Evolutionary conservation across 345 rosid species (phyloP).

Genomic region (Syzygium aromaticum): DNA sequence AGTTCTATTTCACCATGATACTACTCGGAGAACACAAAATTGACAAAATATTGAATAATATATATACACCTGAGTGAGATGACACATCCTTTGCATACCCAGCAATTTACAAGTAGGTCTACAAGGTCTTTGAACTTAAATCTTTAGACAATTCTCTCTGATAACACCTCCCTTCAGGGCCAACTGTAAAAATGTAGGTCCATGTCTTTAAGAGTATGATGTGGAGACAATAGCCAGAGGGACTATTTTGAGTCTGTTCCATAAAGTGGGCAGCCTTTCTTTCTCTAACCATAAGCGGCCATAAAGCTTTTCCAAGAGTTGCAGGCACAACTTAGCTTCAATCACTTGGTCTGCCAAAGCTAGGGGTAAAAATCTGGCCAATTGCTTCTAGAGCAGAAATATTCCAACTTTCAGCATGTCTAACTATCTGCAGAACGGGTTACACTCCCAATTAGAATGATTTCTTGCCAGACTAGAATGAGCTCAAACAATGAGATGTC

Average conservation of each 20-base stretch:
- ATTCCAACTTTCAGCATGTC: constrained; percentile 82
- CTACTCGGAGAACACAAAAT: not conserved
- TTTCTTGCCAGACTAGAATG: not conserved
- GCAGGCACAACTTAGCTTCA: not conserved
- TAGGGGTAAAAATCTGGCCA: constrained; percentile 59
- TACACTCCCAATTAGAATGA: not conserved
- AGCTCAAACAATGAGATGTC: not conserved
- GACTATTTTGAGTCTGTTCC: not conserved
- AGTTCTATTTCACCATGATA: not conserved
- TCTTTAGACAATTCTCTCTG: not conserved
- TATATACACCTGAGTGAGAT: not conserved
- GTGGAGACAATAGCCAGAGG: not conserved
- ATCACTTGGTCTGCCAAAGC: constrained; percentile 8
- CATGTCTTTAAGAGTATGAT: not conserved
- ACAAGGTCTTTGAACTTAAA: not conserved
- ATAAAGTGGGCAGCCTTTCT: not conserved
- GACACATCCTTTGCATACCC: not conserved
- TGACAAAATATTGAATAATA: not conserved
- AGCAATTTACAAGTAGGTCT: not conserved
- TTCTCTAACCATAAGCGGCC: not conserved
- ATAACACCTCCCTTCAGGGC: not conserved
- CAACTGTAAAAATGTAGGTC: not conserved
- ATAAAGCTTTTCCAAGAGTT: not conserved
- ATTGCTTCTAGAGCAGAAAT: constrained; percentile 71
- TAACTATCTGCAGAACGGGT: constrained; percentile 34